phyloP scores from a whole-genome alignment of 768 basidiomycete genomes.

The Cystofilobasidium bisporidii region DNA sequence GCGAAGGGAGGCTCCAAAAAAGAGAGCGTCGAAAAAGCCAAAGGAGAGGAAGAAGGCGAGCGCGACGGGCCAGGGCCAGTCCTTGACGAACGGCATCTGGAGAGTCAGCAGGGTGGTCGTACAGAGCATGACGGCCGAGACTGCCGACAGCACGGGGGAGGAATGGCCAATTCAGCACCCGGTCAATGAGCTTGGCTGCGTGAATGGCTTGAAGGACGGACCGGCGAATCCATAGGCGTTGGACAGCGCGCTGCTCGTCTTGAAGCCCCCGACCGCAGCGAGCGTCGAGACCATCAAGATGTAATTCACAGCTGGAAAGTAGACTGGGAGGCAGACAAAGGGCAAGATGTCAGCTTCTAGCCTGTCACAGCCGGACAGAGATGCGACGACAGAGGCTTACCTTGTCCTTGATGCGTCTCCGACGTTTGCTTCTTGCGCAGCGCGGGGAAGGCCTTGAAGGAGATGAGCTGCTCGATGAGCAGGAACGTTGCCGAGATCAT shows the following conservation, averaged over 20 bases:
- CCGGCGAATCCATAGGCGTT: conserved; percentile 46
- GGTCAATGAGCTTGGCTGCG: too few species aligned
- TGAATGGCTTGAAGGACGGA: too few species aligned
- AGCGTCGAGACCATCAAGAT: conserved; percentile 48
- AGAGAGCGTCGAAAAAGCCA: conserved; percentile 41
- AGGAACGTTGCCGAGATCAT: conserved; percentile 58
- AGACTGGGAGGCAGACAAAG: too few species aligned
- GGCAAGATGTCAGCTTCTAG: too few species aligned
- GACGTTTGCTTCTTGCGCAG: conserved; percentile 48
- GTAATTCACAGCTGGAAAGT: conserved; percentile 50
- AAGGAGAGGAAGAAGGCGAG: conserved; percentile 45
- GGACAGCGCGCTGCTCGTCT: conserved; percentile 48
- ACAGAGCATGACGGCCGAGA: conserved; percentile 57
- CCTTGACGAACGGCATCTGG: conserved; percentile 53
- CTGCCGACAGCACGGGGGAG: conserved; percentile 35
- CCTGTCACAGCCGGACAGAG: too few species aligned
- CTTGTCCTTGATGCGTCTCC: conserved; percentile 53
- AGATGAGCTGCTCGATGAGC: conserved; percentile 54
- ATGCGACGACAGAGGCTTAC: conserved; percentile 32
- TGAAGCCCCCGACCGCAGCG: conserved; percentile 52
- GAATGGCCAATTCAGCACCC: too few species aligned
- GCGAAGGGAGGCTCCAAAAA: conserved; percentile 55
- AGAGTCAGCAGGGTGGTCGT: conserved; percentile 52
- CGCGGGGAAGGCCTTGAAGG: conserved; percentile 52
- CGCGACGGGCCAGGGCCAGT: conserved; percentile 44